phyloP scores from a whole-genome alignment of 495 filamentous ascomycete species.

The Tuber microsphaerosporum region DNA sequence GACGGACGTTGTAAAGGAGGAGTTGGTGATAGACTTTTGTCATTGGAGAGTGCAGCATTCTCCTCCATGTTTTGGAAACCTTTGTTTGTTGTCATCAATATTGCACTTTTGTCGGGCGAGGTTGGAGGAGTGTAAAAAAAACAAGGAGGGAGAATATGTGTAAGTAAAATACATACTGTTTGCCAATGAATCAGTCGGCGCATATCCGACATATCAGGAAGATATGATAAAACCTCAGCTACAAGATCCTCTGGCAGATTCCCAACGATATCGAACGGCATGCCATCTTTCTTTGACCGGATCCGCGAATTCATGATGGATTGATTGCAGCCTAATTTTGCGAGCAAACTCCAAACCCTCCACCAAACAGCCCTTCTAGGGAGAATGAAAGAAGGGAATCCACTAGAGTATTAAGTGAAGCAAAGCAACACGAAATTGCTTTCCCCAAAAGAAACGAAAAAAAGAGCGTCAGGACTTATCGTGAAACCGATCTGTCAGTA shows the following conservation, averaged over 20 bases:
- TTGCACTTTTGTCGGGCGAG: neutral
- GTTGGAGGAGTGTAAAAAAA: neutral
- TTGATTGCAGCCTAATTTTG: neutral
- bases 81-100: slow-evolving; percentile 6
- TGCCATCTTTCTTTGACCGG: neutral
- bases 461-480: neutral
- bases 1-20: slow-evolving; percentile 9
- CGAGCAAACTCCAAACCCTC: neutral
- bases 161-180: slow-evolving; percentile 9
- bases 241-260: slow-evolving; percentile 30
- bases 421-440: neutral
- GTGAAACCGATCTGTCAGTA: neutral
- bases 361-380: neutral
- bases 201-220: slow-evolving; percentile 10
- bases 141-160: neutral
- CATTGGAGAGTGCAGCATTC: slow-evolving; percentile 14
- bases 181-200: slow-evolving; percentile 23
- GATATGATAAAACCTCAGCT: slow-evolving; percentile 18
- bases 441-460: neutral
- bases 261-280: slow-evolving; percentile 26
- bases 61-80: slow-evolving; percentile 30
- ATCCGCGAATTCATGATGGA: neutral
- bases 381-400: neutral
- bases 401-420: neutral
- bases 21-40: slow-evolving; percentile 26